Evolutionary conservation across 1,139 yeast genomes (phyloP), one percentile per base, ranked within the genome.

Genomic region (Zygosaccharomyces pseudobailii): DNA sequence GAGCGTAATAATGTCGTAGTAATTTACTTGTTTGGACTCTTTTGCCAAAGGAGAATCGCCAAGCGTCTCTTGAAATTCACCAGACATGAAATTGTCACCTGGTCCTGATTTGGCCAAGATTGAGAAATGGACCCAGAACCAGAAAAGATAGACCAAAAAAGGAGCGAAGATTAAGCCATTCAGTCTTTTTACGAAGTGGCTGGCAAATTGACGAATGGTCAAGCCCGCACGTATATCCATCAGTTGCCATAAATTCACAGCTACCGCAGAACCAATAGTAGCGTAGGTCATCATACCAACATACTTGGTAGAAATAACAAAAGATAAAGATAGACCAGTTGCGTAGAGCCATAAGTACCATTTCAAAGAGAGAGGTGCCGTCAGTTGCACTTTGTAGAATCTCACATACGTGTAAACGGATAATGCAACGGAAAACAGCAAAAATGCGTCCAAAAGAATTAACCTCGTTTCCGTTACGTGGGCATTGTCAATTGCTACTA

Each of bases 91-190:
- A 4, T 75, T 73, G 67, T 94, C 97, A 51, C 99, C 99, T 5
- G 97, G 94, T 30, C 99, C 99, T 1, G 97, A 89, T 58, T 79
- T 82, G 52, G 70, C 77, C 59, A 94, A 78, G 38, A 92, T 75
- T 34, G 81, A 76, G 68, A 94, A 92, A 68, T 94, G 99, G 48
- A 90, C 76, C 69, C 82, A 88, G 71, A 94, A 94, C 97, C 98
- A 94, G 62, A 82, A 84, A 61, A 94, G 73, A 66, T 87, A 94
- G 57, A 92, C 76, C 35, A 78, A 55, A 64, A 92, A 87, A 27
- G 99, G 99, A 28, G 89, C 69, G 10, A 87, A 73, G 51, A 92
- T 78, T 56, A 94, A 76, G 2, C 85, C 77, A 63, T 82, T 76
- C 27, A 84, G 72, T 62, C 98, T 79, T 3, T 95, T 90, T 32